Conservation (phyloP, 164 flowering plant genomes). For the Macadamia tetraphylla region DNA sequence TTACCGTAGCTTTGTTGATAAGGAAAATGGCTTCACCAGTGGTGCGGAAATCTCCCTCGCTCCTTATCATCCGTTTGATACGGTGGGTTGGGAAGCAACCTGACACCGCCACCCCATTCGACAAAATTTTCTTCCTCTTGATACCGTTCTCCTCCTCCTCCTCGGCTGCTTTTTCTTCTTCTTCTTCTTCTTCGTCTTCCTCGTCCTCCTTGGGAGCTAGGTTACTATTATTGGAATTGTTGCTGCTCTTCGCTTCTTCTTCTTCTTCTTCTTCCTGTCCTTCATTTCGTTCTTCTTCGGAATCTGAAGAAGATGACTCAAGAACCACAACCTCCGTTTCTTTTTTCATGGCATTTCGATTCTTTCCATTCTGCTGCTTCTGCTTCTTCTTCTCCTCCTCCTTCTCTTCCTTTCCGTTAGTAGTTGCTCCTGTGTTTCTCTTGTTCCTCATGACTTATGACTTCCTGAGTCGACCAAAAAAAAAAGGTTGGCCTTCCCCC, state of each 20-base stretch:
- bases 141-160: constrained; percentile 4
- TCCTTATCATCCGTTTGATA: constrained; percentile 38
- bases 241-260: constrained; percentile 19
- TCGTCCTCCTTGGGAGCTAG: constrained; percentile 3
- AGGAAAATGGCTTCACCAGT: constrained; percentile 53
- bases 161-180: neutral
- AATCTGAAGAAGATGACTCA: constrained; percentile 1
- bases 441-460: no score
- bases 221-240: constrained; percentile 13
- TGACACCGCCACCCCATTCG: constrained; percentile 9
- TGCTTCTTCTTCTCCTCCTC: neutral
- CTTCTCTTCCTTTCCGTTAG: no score
- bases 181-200: constrained; percentile 3
- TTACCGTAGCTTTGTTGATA: constrained; percentile 69
- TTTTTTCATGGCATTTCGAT: neutral
- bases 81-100: constrained; percentile 49
- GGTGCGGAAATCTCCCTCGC: constrained; percentile 34
- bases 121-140: neutral
- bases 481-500: no score
- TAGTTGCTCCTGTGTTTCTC: no score
- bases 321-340: constrained; percentile 1
- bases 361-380: neutral
- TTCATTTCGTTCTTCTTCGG: constrained; percentile 10
- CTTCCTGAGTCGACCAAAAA: no score
- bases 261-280: constrained; percentile 18